A percentile compares a stretch with the other conserved stretches of the same genome.
Evolutionary conservation across 164 flowering plant species (phyloP).

Genomic region (Chloranthus sessilifolius): DNA sequence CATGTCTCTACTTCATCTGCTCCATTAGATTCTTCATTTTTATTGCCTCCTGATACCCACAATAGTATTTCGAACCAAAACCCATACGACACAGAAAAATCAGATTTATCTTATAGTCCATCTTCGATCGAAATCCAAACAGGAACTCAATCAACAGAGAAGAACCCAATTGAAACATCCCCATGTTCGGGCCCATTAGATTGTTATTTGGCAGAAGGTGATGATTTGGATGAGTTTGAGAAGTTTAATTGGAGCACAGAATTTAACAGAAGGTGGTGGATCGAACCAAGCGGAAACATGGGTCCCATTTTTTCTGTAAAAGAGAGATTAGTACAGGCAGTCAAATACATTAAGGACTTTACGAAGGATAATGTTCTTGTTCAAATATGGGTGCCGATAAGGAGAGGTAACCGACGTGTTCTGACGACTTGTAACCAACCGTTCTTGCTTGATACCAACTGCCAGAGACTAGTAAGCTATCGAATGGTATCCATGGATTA

Average conservation of each 20-base stretch:
- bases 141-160: slow-evolving; percentile 13
- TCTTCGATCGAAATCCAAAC: slow-evolving; percentile 20
- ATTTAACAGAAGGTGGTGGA: slow-evolving; percentile 46
- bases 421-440: slow-evolving; percentile 63
- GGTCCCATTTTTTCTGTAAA: slow-evolving; percentile 42
- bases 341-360: slow-evolving; percentile 36
- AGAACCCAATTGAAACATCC: slow-evolving; percentile 5
- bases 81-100: slow-evolving; percentile 28
- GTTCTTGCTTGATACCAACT: slow-evolving; percentile 33
- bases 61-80: slow-evolving; percentile 14
- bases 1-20: too few relatives aligned
- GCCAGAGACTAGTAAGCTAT: slow-evolving; percentile 47
- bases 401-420: slow-evolving; percentile 42
- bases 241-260: slow-evolving; percentile 21
- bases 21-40: too few relatives aligned
- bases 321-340: slow-evolving; percentile 54
- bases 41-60: slow-evolving; percentile 29
- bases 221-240: not conserved
- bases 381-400: slow-evolving; percentile 81
- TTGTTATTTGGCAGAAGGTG: slow-evolving; percentile 15
- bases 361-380: slow-evolving; percentile 51
- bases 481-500: slow-evolving; percentile 54
- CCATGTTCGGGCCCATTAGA: slow-evolving; percentile 18
- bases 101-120: slow-evolving; percentile 17
- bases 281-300: slow-evolving; percentile 32